Evolutionary conservation across 1,284 basidiomycete species (phyloP).

Genomic region (Phaffia rhodozyma): DNA sequence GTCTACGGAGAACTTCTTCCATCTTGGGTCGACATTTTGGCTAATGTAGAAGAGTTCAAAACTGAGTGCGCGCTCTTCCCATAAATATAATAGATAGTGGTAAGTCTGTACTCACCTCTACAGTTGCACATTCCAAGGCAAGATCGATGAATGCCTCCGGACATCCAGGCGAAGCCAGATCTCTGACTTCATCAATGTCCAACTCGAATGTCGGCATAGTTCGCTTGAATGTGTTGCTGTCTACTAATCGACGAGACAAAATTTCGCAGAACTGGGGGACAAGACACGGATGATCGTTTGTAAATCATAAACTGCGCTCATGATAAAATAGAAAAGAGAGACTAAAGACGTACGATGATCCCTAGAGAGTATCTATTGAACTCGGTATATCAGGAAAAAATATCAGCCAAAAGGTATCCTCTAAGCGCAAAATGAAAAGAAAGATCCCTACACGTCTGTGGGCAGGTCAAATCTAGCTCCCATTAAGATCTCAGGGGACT

Average conservation of each 20-base stretch:
- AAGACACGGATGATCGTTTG: not conserved
- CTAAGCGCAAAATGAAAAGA: too few species aligned
- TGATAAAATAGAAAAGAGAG: not conserved
- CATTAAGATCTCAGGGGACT: constrained; percentile 75
- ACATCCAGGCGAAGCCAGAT: constrained; percentile 59
- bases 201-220: constrained; percentile 64
- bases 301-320: not conserved
- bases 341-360: constrained; percentile 47
- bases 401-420: too few species aligned
- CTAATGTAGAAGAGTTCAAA: not conserved
- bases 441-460: constrained; percentile 53
- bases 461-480: constrained; percentile 84
- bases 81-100: not conserved
- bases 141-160: constrained; percentile 66
- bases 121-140: constrained; percentile 61
- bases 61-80: not conserved
- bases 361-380: constrained; percentile 60
- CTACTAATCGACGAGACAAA: constrained; percentile 67
- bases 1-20: constrained; percentile 56
- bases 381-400: too few species aligned
- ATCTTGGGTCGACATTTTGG: constrained; percentile 62
- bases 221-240: constrained; percentile 61
- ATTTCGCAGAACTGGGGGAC: constrained; percentile 65
- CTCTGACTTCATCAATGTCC: constrained; percentile 59
- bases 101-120: constrained; percentile 33